These are phyloP conservation scores for Limonium bicolor DNA, from an alignment of 148 eudicot genomes.

Conservation along the genomic window DNA sequence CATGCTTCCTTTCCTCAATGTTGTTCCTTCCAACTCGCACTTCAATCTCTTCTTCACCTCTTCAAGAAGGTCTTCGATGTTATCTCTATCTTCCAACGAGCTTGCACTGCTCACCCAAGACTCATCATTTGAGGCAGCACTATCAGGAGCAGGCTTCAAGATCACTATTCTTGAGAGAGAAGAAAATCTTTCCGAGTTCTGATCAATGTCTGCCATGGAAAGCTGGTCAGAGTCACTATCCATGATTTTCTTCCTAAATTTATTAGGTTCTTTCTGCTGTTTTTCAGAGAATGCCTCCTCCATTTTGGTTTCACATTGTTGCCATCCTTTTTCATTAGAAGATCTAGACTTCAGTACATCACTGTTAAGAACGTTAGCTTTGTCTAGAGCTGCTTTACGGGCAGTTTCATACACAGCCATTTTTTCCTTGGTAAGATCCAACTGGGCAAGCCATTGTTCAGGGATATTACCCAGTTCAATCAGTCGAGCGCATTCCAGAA, in stretches of 20 bases:
- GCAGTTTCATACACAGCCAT: conserved; percentile 44
- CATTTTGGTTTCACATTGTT: conserved; percentile 9
- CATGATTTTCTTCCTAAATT: conserved; percentile 20
- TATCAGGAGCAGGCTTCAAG: conserved; percentile 79
- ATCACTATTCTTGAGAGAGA: conserved; percentile 62
- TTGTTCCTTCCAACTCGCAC: conserved; percentile 54
- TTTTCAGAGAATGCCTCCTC: conserved; percentile 15
- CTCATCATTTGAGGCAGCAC: conserved; percentile 34
- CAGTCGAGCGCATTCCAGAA: conserved; percentile 65
- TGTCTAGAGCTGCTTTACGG: conserved; percentile 15
- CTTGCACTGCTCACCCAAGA: conserved; percentile 68
- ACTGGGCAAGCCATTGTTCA: conserved; percentile 64
- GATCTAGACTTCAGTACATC: conserved; percentile 14
- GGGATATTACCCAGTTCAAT: conserved; percentile 47
- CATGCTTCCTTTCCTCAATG: conserved; percentile 20
- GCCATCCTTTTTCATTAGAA: conserved; percentile 4
- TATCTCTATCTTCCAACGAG: conserved; percentile 51
- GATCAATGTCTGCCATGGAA: conserved; percentile 13
- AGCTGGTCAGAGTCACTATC: conserved; percentile 30
- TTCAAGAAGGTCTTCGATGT: conserved; percentile 86
- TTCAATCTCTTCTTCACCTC: conserved; percentile 83
- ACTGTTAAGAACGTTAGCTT: conserved; percentile 14
- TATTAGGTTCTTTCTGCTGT: conserved; percentile 21
- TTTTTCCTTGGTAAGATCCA: conserved; percentile 74
- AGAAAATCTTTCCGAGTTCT: conserved; percentile 17